Percentiles rank a stretch among this genome's conserved stretches.
Conservation (phyloP, 2,329 filamentous ascomycete genomes). For the Penicillium psychrosexuale region DNA sequence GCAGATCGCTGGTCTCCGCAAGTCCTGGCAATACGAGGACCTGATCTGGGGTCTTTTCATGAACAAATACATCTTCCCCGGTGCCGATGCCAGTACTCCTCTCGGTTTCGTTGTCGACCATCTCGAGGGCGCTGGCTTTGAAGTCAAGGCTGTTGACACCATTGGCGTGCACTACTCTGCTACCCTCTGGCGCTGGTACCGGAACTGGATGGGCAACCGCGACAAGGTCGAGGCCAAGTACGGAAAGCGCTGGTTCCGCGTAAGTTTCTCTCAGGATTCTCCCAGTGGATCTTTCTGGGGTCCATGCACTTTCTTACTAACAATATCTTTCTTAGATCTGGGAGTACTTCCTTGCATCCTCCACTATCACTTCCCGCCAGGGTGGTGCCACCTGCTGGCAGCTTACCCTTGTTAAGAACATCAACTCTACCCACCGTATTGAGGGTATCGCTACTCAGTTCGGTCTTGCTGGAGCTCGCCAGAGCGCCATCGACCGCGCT, state of each 20-base stretch:
- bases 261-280: neutral
- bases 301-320: neutral
- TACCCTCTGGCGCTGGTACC: conserved; percentile 96
- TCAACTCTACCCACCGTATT: conserved; percentile 80
- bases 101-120: conserved; percentile 82
- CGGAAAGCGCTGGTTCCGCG: conserved; percentile 87
- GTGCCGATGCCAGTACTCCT: conserved; percentile 91
- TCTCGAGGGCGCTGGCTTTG: conserved; percentile 82
- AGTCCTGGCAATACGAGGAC: conserved; percentile 97
- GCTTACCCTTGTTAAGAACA: conserved; percentile 82
- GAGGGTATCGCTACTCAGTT: conserved; percentile 70
- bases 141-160: conserved; percentile 89
- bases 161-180: conserved; percentile 96
- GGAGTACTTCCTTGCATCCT: conserved; percentile 87
- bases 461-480: conserved; percentile 64
- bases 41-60: conserved; percentile 98
- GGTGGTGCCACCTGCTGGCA: conserved; percentile 83
- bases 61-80: conserved; percentile 99
- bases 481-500: conserved; percentile 40
- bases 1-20: conserved; percentile 90
- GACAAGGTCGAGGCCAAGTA: conserved; percentile 95
- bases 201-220: conserved; percentile 93
- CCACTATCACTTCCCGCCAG: conserved; percentile 79
- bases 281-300: neutral
- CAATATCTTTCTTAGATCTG: conserved; percentile 55